Evolutionary conservation across 2,329 filamentous ascomycete genomes (phyloP).

Genomic region (Myrmaecium sp.): DNA sequence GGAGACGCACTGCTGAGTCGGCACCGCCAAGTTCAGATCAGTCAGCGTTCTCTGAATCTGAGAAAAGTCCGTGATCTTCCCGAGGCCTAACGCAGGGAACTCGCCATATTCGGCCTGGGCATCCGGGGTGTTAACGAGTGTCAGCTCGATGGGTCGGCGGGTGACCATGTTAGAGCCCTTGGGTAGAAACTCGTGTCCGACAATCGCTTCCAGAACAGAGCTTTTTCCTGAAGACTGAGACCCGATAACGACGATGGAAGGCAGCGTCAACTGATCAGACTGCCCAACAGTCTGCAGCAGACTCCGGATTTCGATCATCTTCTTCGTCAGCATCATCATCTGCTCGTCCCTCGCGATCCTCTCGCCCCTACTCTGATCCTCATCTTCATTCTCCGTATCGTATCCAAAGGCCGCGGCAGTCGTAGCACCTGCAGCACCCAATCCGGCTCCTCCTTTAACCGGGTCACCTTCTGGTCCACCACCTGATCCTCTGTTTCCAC

Average conservation of each 20-base stretch:
- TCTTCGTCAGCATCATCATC: constrained; percentile 98
- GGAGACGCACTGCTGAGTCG: constrained; percentile 78
- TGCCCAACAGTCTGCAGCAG: constrained; percentile 86
- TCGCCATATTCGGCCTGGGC: constrained; percentile 83
- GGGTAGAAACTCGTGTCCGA: constrained; percentile 92
- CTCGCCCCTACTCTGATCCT: constrained; percentile 44
- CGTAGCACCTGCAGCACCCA: constrained; percentile 49
- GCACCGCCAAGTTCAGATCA: constrained; percentile 84
- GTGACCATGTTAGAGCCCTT: constrained; percentile 99
- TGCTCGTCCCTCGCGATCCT: constrained; percentile 77
- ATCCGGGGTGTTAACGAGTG: constrained; percentile 84
- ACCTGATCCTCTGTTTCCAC: constrained; percentile 19
- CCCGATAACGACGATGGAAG: constrained; percentile 97
- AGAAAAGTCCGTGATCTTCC: constrained; percentile 79
- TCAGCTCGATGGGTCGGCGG: constrained; percentile 84
- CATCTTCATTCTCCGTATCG: constrained; percentile 46
- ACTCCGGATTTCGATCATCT: constrained; percentile 97
- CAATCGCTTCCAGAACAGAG: constrained; percentile 89
- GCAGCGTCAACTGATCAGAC: constrained; percentile 70
- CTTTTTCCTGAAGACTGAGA: constrained; percentile 98
- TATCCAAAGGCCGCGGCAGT: constrained; percentile 67
- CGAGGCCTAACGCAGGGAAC: constrained; percentile 79
- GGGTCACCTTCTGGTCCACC: constrained; percentile 27
- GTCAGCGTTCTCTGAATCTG: constrained; percentile 88
- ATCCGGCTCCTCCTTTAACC: constrained; percentile 33